phyloP scores from a whole-genome alignment of 768 basidiomycete species.

The Suillus decipiens region DNA sequence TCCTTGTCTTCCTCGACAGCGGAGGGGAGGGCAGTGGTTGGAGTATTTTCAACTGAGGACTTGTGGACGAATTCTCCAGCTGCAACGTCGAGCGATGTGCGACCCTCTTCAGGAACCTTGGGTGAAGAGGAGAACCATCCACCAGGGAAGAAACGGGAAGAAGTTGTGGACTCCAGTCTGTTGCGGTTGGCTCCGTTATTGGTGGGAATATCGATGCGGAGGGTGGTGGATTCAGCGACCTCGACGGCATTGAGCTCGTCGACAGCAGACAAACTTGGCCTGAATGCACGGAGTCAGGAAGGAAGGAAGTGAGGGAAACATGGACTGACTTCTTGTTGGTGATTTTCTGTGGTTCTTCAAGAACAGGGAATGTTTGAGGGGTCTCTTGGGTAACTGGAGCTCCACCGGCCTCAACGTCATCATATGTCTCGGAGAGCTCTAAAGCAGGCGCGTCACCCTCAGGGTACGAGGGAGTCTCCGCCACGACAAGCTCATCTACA shows the following conservation, averaged over 20 bases:
- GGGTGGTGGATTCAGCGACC: conserved; percentile 1
- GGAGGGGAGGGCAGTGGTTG: conserved; percentile 12
- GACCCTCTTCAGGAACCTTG: conserved; percentile 41
- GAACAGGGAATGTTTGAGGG: conserved; percentile 18
- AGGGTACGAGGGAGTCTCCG: neutral
- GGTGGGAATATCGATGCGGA: conserved; percentile 20
- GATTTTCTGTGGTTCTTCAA: conserved; percentile 16
- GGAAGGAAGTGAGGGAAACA: neutral
- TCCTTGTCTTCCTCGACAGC: conserved; percentile 17
- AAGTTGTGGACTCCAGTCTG: conserved; percentile 53
- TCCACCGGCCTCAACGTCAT: conserved; percentile 3
- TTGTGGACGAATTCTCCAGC: conserved; percentile 45
- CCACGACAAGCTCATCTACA: neutral
- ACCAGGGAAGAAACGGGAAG: conserved; percentile 60
- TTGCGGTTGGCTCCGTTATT: conserved; percentile 27
- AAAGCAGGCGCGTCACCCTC: neutral
- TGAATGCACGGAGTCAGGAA: conserved; percentile 11
- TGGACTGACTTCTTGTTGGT: conserved; percentile 14
- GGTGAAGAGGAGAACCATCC: conserved; percentile 46
- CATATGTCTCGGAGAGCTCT: neutral
- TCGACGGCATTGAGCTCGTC: conserved; percentile 12
- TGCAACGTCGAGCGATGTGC: conserved; percentile 52
- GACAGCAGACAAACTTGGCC: conserved; percentile 11
- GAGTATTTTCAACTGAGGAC: conserved; percentile 7
- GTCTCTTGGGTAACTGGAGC: neutral